A percentile compares a stretch with the other conserved stretches of the same genome.
Evolutionary conservation across 139 green algal species (phyloP).

Genomic region (Spirogloea muscicola): DNA sequence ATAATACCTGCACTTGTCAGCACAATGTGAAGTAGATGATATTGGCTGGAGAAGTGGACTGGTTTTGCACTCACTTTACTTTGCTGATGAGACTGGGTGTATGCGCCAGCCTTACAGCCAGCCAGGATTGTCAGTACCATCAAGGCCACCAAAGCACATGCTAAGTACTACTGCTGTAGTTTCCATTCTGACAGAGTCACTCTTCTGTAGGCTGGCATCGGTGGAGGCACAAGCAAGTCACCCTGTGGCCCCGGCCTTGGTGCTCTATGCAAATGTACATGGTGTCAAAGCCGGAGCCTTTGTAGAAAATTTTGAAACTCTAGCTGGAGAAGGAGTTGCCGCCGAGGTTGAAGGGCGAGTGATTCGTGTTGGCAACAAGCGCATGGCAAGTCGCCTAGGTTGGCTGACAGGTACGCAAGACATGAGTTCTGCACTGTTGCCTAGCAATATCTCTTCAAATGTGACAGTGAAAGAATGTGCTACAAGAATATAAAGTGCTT

Average conservation of each 20-base stretch:
- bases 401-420: slow-evolving; percentile 29
- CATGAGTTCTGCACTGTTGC: too few species aligned
- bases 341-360: slow-evolving; percentile 34
- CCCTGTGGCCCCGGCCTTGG: slow-evolving; percentile 57
- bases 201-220: slow-evolving; percentile 35
- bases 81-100: not conserved
- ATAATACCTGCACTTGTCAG: not conserved
- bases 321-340: slow-evolving; percentile 40
- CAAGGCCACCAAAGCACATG: too few species aligned
- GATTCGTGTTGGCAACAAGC: slow-evolving; percentile 46
- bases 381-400: slow-evolving; percentile 12
- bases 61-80: not conserved
- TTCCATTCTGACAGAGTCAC: not conserved
- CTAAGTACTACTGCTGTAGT: too few species aligned
- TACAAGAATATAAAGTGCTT: too few species aligned
- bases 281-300: slow-evolving; percentile 20
- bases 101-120: too few species aligned
- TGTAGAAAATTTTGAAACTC: slow-evolving; percentile 39
- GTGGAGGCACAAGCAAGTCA: slow-evolving; percentile 54
- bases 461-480: too few species aligned
- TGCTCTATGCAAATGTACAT: slow-evolving; percentile 25
- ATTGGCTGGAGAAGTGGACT: not conserved
- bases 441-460: too few species aligned
- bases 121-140: too few species aligned
- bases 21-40: not conserved